Conservation (phyloP, 495 filamentous ascomycete genomes). For the Cladorrhinum samala region DNA sequence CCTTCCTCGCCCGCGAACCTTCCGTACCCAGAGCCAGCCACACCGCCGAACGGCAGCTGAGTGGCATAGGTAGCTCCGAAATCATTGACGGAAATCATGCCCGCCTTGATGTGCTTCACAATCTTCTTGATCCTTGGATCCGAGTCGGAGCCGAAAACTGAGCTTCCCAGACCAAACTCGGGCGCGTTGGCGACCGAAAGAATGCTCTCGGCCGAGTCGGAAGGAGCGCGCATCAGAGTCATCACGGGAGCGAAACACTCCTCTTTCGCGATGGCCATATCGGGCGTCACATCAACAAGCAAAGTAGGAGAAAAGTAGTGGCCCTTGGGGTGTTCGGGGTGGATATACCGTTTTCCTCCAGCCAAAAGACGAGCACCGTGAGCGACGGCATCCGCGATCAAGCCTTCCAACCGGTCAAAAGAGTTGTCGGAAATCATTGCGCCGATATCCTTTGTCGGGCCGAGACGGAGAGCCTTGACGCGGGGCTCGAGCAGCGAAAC, state of each 20-base stretch:
- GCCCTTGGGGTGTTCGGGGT: conserved; percentile 65
- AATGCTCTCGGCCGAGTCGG: conserved; percentile 47
- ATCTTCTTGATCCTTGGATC: conserved; percentile 42
- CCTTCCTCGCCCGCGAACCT: conserved; percentile 91
- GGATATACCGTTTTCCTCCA: conserved; percentile 66
- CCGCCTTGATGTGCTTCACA: conserved; percentile 63
- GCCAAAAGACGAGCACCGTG: conserved; percentile 73
- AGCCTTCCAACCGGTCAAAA: conserved; percentile 62
- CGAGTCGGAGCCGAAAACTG: conserved; percentile 65
- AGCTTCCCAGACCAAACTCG: conserved; percentile 69
- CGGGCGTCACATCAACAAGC: conserved; percentile 70
- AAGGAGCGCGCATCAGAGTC: conserved; percentile 64
- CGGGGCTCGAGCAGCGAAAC: conserved; percentile 63
- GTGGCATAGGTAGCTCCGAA: conserved; percentile 90
- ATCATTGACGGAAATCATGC: conserved; percentile 92
- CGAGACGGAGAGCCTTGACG: conserved; percentile 63
- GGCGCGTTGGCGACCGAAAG: conserved; percentile 72
- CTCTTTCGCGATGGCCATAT: conserved; percentile 79
- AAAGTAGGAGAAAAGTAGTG: conserved; percentile 92
- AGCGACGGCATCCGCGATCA: conserved; percentile 69
- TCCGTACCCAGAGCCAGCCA: conserved; percentile 82
- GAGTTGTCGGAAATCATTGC: conserved; percentile 75
- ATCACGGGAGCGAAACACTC: conserved; percentile 93
- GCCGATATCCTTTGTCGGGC: conserved; percentile 67
- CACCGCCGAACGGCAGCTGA: conserved; percentile 87